phyloP scores from a whole-genome alignment of 176 grass and related monocot genomes.

The Aegilops bicornis region DNA sequence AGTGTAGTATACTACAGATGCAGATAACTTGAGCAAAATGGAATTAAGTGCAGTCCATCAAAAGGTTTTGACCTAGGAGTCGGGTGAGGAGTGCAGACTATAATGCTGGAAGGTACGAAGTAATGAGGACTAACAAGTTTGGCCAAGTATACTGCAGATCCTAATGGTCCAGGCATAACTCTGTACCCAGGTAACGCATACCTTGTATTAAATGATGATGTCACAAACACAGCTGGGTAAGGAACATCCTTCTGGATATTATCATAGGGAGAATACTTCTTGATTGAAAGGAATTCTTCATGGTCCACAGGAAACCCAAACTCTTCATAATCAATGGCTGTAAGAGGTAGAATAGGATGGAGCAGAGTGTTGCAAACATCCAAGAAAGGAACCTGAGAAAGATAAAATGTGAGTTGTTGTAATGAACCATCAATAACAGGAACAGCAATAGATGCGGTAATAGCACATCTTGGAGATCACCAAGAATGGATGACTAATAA shows the following conservation, averaged over 20 bases:
- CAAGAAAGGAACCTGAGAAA: slow-evolving; percentile 86
- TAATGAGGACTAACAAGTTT: not conserved
- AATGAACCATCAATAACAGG: not conserved
- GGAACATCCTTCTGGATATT: slow-evolving; percentile 82
- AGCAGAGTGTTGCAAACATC: slow-evolving; percentile 94
- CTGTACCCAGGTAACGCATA: slow-evolving; percentile 18
- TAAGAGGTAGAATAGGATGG: slow-evolving; percentile 87
- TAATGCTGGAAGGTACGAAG: not conserved
- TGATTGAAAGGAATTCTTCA: slow-evolving; percentile 91
- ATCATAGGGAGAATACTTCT: slow-evolving; percentile 91
- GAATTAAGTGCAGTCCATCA: not conserved
- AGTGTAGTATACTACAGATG: not conserved
- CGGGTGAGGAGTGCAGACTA: not conserved
- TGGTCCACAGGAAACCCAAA: slow-evolving; percentile 87
- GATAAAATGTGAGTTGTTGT: slow-evolving; percentile 8
- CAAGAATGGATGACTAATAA: not conserved
- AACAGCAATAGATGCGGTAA: slow-evolving; percentile 16
- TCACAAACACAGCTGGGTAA: slow-evolving; percentile 93
- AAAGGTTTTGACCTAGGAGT: not conserved
- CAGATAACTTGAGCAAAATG: not conserved
- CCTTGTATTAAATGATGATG: slow-evolving; percentile 91
- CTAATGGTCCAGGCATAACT: not conserved
- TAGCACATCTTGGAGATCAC: not conserved
- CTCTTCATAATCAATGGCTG: slow-evolving; percentile 89
- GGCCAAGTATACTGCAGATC: slow-evolving; percentile 1